phyloP scores from a whole-genome alignment of 2,329 filamentous ascomycete genomes.

The Hawksworthiomyces lignivorus region DNA sequence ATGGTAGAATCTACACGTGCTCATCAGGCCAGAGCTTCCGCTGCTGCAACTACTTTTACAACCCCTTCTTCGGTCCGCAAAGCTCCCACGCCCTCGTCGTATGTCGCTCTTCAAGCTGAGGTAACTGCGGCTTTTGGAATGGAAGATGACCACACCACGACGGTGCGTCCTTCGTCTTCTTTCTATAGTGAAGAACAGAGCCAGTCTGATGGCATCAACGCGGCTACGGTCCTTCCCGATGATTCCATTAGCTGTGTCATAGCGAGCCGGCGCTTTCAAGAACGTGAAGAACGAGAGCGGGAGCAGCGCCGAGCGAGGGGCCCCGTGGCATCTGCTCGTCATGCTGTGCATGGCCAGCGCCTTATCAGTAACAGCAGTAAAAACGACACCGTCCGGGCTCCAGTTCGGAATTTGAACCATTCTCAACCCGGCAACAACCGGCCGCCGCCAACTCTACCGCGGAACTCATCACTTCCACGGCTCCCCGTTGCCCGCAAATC shows the following conservation, averaged over 20 bases:
- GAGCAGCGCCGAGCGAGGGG: not conserved
- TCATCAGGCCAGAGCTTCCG: not conserved
- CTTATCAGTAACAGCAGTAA: not conserved
- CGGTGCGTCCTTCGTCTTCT: too few relatives aligned
- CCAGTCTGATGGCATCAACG: too few relatives aligned
- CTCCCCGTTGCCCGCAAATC: too few relatives aligned
- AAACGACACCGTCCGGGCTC: not conserved
- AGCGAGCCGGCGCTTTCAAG: not conserved
- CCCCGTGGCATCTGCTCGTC: not conserved
- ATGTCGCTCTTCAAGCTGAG: slow-evolving; percentile 6
- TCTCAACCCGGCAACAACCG: slow-evolving; percentile 4
- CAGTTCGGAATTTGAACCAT: slow-evolving; percentile 4
- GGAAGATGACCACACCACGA: not conserved
- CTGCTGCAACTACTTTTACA: slow-evolving; percentile 1
- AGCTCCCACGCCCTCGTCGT: slow-evolving; percentile 2
- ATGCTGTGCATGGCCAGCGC: too few relatives aligned
- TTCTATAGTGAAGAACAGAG: too few relatives aligned
- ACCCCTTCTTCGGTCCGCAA: not conserved
- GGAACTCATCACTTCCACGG: too few relatives aligned
- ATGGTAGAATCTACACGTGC: too few relatives aligned
- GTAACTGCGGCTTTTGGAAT: not conserved
- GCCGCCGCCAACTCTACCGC: not conserved
- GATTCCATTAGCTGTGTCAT: slow-evolving; percentile 16
- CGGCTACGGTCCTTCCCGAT: slow-evolving; percentile 12
- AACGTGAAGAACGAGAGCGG: not conserved